Evolutionary conservation across 2,329 filamentous ascomycete genomes (phyloP), one percentile per base, ranked within the genome.

Genomic region (Penicillium decumbens): DNA sequence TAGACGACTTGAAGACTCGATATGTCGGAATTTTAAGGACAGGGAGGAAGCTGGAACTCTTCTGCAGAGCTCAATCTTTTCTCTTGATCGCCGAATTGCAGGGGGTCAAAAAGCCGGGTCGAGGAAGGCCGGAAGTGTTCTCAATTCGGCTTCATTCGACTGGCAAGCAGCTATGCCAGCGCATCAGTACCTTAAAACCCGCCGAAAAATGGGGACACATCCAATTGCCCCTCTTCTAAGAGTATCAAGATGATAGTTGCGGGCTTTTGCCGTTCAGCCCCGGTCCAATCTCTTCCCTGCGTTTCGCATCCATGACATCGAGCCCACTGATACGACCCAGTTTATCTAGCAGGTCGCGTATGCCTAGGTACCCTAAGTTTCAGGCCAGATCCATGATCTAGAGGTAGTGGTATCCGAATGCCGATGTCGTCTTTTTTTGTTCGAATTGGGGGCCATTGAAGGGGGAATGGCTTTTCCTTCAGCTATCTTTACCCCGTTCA

Each of bases 111-210:
- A 51, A 55, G 29, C 43, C 30, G 43, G 47, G 46, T 25, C 44
- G 45, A 51, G 41, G 15, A 53, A 38, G 30, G 47, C 47, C 41
- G 45, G 54, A 52, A 42, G 41, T 32, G 45, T 43, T 38, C 49
- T 55, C 54, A 45, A 54, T 50, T 57, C 50, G 58, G 55, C 45
- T 57, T 39, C 38, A 59, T 57, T 60, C 47, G 46, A 91, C 85
- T 92, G 88, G 88, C 81, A 81, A 83, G 79, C 79, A 85, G 79
- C 78, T 77, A 84, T 85, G 89, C 89, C 89, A 95, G 80, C 89
- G 87, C 89, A 95, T 90, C 88, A 71, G 58, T 51, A 56, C 52
- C 60, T 58, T 56, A 49, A 60, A 61, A 59, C 47, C 54, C 55
- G 54, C 55, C 58, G 58, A 53, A 43, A 28, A 35, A 28, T n/a